A percentile compares a stretch with the other conserved stretches of the same genome.
phyloP scores from a whole-genome alignment of 805 yeast genomes.

The Wickerhamomyces xylosicus region DNA sequence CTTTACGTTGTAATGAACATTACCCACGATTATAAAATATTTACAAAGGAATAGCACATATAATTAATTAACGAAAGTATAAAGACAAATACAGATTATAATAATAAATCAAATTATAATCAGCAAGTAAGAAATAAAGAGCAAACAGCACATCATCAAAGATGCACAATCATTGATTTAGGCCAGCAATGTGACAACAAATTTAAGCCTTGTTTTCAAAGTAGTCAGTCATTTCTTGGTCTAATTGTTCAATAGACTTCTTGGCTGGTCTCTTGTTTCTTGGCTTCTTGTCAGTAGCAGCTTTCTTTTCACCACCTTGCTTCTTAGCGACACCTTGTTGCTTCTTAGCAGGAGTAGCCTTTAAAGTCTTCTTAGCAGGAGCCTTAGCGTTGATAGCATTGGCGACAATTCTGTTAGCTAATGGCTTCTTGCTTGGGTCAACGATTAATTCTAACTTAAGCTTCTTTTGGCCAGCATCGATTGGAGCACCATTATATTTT shows the following conservation, averaged over 20 bases:
- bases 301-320: conserved; percentile 5
- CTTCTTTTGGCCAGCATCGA: conserved; percentile 74
- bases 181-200: neutral
- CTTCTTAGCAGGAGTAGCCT: conserved; percentile 15
- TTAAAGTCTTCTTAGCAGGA: conserved; percentile 1
- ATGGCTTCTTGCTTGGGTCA: conserved; percentile 72
- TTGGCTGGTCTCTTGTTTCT: conserved; percentile 34
- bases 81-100: no score
- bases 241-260: conserved; percentile 87
- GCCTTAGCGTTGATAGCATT: conserved; percentile 20
- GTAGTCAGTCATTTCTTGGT: conserved; percentile 97
- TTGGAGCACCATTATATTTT: conserved; percentile 85
- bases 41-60: no score
- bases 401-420: conserved; percentile 63
- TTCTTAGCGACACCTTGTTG: conserved; percentile 2
- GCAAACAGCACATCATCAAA: no score
- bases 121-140: no score
- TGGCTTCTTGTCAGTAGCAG: conserved; percentile 10
- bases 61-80: no score
- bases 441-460: conserved; percentile 74
- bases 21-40: no score
- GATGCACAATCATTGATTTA: no score
- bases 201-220: conserved; percentile 41
- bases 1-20: no score
- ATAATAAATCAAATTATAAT: no score